Conservation (phyloP, 148 eudicot species). For the Talinum fruticosum region DNA sequence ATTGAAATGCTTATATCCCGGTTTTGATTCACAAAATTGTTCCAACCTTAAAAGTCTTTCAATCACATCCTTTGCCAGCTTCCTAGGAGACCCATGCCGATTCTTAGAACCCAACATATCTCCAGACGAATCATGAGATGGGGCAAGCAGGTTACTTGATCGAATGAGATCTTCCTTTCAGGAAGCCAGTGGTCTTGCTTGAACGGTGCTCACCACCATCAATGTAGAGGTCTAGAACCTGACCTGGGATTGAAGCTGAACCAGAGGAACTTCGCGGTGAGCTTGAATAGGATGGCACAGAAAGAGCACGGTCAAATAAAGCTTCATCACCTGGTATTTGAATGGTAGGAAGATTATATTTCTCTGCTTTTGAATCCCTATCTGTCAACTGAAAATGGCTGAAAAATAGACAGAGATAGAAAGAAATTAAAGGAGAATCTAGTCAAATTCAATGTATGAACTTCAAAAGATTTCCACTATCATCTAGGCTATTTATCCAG, state of each 20-base stretch:
- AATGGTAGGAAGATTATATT: constrained; percentile 1
- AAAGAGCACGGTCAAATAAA: constrained; percentile 19
- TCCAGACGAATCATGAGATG: constrained; percentile 16
- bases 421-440: constrained; percentile 6
- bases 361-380: constrained; percentile 16
- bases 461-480: not conserved
- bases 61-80: constrained; percentile 34
- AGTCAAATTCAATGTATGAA: not conserved
- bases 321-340: constrained; percentile 17
- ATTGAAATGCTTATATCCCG: constrained; percentile 21
- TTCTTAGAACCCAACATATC: constrained; percentile 17
- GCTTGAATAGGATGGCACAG: constrained; percentile 20
- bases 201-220: constrained; percentile 24
- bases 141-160: constrained; percentile 19
- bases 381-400: constrained; percentile 20
- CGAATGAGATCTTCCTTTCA: constrained; percentile 14
- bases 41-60: constrained; percentile 33
- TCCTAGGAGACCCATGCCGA: constrained; percentile 31
- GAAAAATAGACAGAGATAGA: constrained; percentile 6
- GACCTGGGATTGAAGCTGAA: constrained; percentile 25
- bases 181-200: not conserved
- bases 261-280: constrained; percentile 31
- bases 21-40: constrained; percentile 24
- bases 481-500: not conserved
- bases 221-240: constrained; percentile 27